Evolutionary conservation across 164 flowering plant species (phyloP).

Genomic region (Saururus chinensis): DNA sequence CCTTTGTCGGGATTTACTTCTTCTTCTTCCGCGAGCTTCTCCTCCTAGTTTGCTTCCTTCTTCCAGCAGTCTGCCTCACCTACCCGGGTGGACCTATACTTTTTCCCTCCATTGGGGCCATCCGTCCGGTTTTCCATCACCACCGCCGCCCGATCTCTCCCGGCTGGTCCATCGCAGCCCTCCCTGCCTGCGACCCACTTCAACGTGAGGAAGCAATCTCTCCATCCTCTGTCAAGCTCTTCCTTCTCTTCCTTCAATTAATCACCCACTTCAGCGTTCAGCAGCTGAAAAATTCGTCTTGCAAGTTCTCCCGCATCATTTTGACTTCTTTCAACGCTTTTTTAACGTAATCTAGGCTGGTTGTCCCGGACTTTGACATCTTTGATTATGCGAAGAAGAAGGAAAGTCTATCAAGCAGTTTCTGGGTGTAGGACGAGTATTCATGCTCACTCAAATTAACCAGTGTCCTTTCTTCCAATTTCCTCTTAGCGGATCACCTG

Average conservation of each 20-base stretch:
- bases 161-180: conserved; percentile 22
- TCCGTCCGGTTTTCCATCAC: conserved; percentile 25
- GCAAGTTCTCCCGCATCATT: conserved; percentile 29
- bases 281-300: conserved; percentile 33
- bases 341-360: conserved; percentile 26
- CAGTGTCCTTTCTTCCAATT: conserved; percentile 5
- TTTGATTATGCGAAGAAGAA: conserved; percentile 38
- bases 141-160: conserved; percentile 26
- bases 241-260: conserved; percentile 31
- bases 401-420: conserved; percentile 40
- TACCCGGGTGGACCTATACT: conserved; percentile 22
- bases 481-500: conserved; percentile 9
- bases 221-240: conserved; percentile 16
- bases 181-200: conserved; percentile 10
- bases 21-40: conserved; percentile 21
- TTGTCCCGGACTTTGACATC: conserved; percentile 36
- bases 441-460: conserved; percentile 33
- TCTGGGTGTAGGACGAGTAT: conserved; percentile 40
- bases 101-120: conserved; percentile 12
- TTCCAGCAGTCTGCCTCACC: conserved; percentile 30
- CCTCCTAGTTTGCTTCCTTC: conserved; percentile 1
- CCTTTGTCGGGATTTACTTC: conserved; percentile 21
- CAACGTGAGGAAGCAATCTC: conserved; percentile 13
- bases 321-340: conserved; percentile 45
- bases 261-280: conserved; percentile 36